These are phyloP conservation scores for Blastomyces percursus DNA, from an alignment of 2,329 filamentous ascomycete genomes.

Conservation along the genomic window DNA sequence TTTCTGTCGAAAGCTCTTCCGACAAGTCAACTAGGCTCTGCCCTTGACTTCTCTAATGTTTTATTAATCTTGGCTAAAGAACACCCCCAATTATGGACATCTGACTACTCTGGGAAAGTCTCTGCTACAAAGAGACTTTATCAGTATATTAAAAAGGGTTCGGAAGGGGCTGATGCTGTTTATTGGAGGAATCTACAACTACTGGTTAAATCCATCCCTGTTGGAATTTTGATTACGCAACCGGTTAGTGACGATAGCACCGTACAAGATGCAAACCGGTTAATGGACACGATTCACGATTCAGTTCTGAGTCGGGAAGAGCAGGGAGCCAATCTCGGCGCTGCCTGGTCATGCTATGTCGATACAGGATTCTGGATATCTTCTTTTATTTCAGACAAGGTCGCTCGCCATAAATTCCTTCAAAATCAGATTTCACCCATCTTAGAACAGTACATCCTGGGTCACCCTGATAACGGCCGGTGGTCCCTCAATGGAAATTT, in stretches of 20 bases:
- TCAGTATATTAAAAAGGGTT: conserved; percentile 69
- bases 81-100: conserved; percentile 64
- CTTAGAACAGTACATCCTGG: conserved; percentile 43
- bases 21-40: conserved; percentile 61
- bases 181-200: conserved; percentile 63
- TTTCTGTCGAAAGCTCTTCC: conserved; percentile 66
- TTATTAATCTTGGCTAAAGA: conserved; percentile 54
- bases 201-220: conserved; percentile 49
- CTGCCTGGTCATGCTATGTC: conserved; percentile 68
- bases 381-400: conserved; percentile 35
- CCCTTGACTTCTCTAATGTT: conserved; percentile 57
- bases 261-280: conserved; percentile 44
- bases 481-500: conserved; percentile 42
- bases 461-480: conserved; percentile 33
- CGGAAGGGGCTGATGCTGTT: conserved; percentile 58
- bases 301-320: conserved; percentile 69
- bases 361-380: conserved; percentile 48
- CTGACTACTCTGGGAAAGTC: conserved; percentile 49
- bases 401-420: conserved; percentile 39
- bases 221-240: conserved; percentile 32
- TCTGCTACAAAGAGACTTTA: conserved; percentile 49
- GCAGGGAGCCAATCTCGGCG: conserved; percentile 52
- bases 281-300: conserved; percentile 57
- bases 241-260: conserved; percentile 18
- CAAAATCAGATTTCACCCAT: conserved; percentile 42